Base-by-base conservation (phyloP, 768 basidiomycete species). In the Mycena rebaudengoi region DNA sequence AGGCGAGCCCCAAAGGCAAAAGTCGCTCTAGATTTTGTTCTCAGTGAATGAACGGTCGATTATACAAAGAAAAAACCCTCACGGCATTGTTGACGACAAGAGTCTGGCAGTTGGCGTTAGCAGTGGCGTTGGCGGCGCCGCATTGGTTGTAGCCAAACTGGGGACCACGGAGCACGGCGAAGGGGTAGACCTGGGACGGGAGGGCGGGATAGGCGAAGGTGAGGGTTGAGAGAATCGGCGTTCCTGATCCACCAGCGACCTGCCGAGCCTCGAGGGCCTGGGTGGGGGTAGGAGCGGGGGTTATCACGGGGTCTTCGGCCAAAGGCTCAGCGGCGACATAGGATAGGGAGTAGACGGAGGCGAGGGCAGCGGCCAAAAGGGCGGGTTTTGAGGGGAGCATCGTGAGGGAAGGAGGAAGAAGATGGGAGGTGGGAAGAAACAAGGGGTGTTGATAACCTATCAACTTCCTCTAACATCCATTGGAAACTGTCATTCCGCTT, bases 61-160 rank as follows among this genome's bases (percentile, higher is more conserved):
- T n/a, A 21, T 60, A 45, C 5, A 53, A 21, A 3, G 51, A 45
- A 53, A 33, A 52, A 52, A 25, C 8, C 11, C 60, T 21, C n/a
- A 30, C 60, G 26, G 60, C 60, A 29, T 53, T 61, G 51, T 59
- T 61, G 35, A 61, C 23, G 50, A 61, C 60, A 14, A 61, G 60
- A 7, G 60, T 61, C 60, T 61, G 60, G 43, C 60, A 61, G 60
- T 61, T n/a, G 50, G 60, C 60, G 11, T 41, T 45, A 7, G 60
- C 21, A 35, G n/a, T 61, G 50, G 60, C 60, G 60, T 61, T 61
- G 49, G 50, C 50, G 35, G 60, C 41, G 43, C 60, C 43, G 44
- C 60, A 61, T 43, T 61, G 50, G 60, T 61, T 61, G 50, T 61
- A 61, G 26, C 60, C 60, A 25, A 61, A 61, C 50, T 61, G 60